phyloP scores from a whole-genome alignment of 352 stramenopile species.

The Thraustochytrium striatum region DNA sequence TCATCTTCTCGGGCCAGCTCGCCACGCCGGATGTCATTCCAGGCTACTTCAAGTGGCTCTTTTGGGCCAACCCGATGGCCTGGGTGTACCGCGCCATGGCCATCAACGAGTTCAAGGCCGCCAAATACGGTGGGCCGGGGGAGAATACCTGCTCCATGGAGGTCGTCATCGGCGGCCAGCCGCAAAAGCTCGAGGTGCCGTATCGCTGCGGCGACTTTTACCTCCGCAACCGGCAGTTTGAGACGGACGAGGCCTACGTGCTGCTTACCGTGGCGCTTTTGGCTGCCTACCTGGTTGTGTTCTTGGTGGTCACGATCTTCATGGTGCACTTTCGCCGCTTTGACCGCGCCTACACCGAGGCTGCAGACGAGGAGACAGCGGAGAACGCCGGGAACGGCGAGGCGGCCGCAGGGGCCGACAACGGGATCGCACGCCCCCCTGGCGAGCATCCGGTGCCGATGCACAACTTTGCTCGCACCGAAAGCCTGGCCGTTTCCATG shows the following conservation, averaged over 20 bases:
- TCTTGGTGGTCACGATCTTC: too few species aligned
- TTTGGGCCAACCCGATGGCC: slow-evolving; percentile 65
- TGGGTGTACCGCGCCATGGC: slow-evolving; percentile 60
- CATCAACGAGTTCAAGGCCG: slow-evolving; percentile 21
- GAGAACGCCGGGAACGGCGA: neutral
- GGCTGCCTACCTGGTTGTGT: too few species aligned
- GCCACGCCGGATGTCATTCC: slow-evolving; percentile 62
- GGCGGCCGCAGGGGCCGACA: neutral
- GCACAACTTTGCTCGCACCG: too few species aligned
- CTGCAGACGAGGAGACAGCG: slow-evolving; percentile 26
- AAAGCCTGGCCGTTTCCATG: neutral
- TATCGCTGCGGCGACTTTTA: slow-evolving; percentile 55
- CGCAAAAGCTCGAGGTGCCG: slow-evolving; percentile 60
- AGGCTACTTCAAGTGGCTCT: slow-evolving; percentile 64
- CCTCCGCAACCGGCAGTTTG: slow-evolving; percentile 37
- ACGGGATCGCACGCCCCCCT: too few species aligned
- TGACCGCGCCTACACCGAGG: slow-evolving; percentile 44
- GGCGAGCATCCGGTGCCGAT: too few species aligned
- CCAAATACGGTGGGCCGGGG: slow-evolving; percentile 58
- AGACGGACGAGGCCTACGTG: slow-evolving; percentile 48
- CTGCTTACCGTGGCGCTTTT: too few species aligned
- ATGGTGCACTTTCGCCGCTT: slow-evolving; percentile 16
- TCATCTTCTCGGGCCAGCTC: slow-evolving; percentile 65
- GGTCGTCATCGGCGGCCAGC: slow-evolving; percentile 61
- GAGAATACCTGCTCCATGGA: slow-evolving; percentile 63